Evolutionary conservation across 106 monocot genomes (phyloP).

Genomic region (Apostasia shenzhenica): DNA sequence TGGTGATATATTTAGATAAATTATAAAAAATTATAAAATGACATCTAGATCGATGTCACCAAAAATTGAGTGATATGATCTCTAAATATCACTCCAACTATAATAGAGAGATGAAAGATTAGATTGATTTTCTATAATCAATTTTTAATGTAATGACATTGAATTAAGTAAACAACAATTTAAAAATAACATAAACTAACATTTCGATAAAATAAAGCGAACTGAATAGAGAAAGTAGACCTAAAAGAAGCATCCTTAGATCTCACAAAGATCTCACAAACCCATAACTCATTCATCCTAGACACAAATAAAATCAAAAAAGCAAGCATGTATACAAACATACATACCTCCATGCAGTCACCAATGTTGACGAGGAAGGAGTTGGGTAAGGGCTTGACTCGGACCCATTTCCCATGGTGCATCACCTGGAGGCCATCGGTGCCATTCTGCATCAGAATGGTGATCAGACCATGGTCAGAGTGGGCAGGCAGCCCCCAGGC

Average conservation of each 20-base stretch:
- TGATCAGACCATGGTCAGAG: slow-evolving; percentile 70
- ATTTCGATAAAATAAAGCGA: not conserved
- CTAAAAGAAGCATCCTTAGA: not conserved
- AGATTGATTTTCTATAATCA: too few relatives aligned
- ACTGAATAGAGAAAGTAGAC: not conserved
- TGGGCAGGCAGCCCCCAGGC: slow-evolving; percentile 45
- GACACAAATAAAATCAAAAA: not conserved
- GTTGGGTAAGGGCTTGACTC: slow-evolving; percentile 30
- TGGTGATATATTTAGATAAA: too few relatives aligned
- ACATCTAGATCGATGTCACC: too few relatives aligned
- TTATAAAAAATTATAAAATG: too few relatives aligned
- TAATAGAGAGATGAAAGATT: too few relatives aligned
- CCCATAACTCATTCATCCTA: not conserved
- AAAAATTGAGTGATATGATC: too few relatives aligned
- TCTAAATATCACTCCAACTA: too few relatives aligned
- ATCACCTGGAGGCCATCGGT: slow-evolving; percentile 54
- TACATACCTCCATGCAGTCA: slow-evolving; percentile 66
- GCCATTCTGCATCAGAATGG: slow-evolving; percentile 52
- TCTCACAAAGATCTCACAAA: not conserved
- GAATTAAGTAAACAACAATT: too few relatives aligned
- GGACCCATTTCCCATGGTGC: slow-evolving; percentile 45
- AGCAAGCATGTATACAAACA: not conserved
- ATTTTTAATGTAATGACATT: too few relatives aligned
- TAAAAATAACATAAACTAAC: too few relatives aligned
- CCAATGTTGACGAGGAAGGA: slow-evolving; percentile 59